Base-by-base conservation (phyloP, 495 filamentous ascomycete genomes). In the Pyrenula massariospora region DNA sequence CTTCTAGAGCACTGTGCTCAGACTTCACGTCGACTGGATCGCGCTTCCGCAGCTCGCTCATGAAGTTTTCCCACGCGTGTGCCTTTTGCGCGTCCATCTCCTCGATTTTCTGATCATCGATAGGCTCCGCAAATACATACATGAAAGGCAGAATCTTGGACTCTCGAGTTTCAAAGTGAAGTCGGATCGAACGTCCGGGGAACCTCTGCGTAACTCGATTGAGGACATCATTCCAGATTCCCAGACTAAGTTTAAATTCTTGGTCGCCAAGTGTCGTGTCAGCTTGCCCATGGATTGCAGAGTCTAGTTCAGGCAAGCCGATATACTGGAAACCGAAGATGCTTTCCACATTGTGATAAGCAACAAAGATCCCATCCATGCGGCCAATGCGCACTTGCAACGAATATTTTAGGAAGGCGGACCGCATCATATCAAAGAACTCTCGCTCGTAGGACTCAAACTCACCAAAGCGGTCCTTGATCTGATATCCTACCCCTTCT, bases 341-440 rank as follows among this genome's bases (percentile, higher is more conserved):
- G 31, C 89, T 83, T 66, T 95, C 78, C 3, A 89, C 84, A 63
- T 99, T 99, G 71, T 99, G 93, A 67, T 84, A 97, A 12, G 94
- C 94, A n/a, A 96, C 88, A 62, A 96, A 97, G 53, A 97, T 96
- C 53, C 93, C 93, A 60, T 97, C 91, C 93, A 99, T 99, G 21
- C 94, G 84, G 24, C 93, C 93, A 77, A 97, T 89, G 22, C 93
- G 84, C 31, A 91, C 93, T 67, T 99, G 93, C 22, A 99, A 76
- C 3, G 91, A 95, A 66, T 99, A 99, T 63, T 97, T 97, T 56
- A 99, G 73, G 73, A 99, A 95, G 5, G 92, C 92, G 1, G 89
- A 79, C 25, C 93, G 81, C 56, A 95, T 92, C 92, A 97, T 95
- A 65, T 99, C 93, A 65, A 84, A 94, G 69, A 89, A 96, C 66